Evolutionary conservation across 805 yeast genomes (phyloP).

Genomic region (Metschnikowia aberdeeniae): DNA sequence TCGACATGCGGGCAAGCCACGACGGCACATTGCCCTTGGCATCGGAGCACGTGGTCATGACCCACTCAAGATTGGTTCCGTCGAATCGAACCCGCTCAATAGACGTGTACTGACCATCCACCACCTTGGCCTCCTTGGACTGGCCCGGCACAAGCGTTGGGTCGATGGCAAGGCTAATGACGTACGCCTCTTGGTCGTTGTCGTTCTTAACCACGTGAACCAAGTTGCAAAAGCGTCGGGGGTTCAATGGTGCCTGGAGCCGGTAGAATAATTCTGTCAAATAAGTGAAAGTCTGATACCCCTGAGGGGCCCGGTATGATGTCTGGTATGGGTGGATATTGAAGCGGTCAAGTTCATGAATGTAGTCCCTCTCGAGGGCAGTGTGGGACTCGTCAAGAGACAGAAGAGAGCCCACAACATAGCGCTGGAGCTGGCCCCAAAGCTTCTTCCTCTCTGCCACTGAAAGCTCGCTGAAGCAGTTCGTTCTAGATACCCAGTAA

Average conservation of each 20-base stretch:
- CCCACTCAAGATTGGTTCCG: constrained; percentile 27
- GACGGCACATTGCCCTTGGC: constrained; percentile 39
- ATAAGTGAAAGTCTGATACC: constrained; percentile 22
- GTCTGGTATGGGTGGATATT: constrained; percentile 17
- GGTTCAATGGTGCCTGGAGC: constrained; percentile 34
- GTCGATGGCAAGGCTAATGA: constrained; percentile 31
- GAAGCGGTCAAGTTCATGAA: constrained; percentile 29
- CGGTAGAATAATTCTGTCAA: constrained; percentile 30
- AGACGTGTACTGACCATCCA: constrained; percentile 33
- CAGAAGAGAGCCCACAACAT: constrained; percentile 13
- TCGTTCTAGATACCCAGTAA: constrained; percentile 18
- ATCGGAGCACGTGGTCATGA: constrained; percentile 36
- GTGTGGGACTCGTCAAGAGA: constrained; percentile 28
- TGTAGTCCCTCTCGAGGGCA: constrained; percentile 33
- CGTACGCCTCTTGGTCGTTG: constrained; percentile 22
- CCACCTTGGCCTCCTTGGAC: constrained; percentile 15
- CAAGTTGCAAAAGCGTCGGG: constrained; percentile 34
- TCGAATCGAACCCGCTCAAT: constrained; percentile 29
- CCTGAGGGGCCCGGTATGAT: constrained; percentile 9
- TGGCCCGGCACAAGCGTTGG: constrained; percentile 21
- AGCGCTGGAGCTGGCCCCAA: constrained; percentile 11
- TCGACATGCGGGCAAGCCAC: constrained; percentile 29
- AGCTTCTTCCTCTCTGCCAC: constrained; percentile 6
- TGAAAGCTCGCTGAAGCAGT: constrained; percentile 13
- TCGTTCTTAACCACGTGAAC: constrained; percentile 24